These are phyloP conservation scores for Xylaria palmicola DNA, from an alignment of 495 filamentous ascomycete genomes.

Conservation along the genomic window DNA sequence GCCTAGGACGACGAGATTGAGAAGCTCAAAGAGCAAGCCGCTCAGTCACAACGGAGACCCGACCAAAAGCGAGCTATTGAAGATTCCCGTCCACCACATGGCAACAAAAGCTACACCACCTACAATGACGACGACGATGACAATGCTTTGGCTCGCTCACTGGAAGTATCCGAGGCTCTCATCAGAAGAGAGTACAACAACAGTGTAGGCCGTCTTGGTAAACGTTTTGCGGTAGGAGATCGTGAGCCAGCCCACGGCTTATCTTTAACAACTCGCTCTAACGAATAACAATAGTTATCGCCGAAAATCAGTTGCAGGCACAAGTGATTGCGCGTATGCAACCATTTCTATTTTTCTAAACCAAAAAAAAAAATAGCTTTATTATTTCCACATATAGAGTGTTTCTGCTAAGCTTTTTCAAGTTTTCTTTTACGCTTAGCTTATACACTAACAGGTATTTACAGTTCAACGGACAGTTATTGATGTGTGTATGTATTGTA, in stretches of 20 bases:
- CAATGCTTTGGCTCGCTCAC: conserved; percentile 23
- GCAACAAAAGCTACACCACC: too few relatives aligned
- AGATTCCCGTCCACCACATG: not conserved
- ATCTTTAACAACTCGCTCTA: not conserved
- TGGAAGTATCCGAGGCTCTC: conserved; percentile 26
- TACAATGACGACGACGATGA: conserved; percentile 13
- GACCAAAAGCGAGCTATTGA: not conserved
- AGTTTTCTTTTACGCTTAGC: too few relatives aligned
- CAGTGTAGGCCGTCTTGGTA: conserved; percentile 25
- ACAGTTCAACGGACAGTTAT: conserved; percentile 7
- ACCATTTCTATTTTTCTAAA: not conserved
- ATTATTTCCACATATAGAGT: not conserved
- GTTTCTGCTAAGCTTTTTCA: not conserved
- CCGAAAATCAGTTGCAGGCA: conserved; percentile 37
- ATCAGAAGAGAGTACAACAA: conserved; percentile 34
- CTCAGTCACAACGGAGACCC: not conserved
- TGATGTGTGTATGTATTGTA: not conserved
- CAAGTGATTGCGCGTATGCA: conserved; percentile 34
- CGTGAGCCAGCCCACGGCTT: conserved; percentile 17
- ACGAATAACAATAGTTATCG: conserved; percentile 22
- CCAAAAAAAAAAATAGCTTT: too few relatives aligned
- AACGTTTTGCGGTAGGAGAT: conserved; percentile 36
- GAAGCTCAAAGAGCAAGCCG: conserved; percentile 9
- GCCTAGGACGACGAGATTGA: conserved; percentile 8
- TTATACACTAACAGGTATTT: not conserved